Base-by-base conservation (phyloP, 345 rosid genomes). In the Heritiera littoralis region DNA sequence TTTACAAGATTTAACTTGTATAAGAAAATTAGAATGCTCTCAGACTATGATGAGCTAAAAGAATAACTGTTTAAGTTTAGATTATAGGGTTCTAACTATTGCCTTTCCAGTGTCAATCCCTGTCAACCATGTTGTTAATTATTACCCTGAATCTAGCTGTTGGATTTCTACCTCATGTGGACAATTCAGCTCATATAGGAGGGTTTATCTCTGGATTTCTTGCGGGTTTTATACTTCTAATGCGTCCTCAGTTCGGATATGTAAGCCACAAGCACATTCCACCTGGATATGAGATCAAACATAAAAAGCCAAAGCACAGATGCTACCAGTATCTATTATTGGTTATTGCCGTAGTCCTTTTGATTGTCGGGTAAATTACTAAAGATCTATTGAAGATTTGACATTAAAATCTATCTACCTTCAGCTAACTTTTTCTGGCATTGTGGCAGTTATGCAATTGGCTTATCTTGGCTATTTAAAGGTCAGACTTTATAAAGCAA, bases 221-320 rank as follows among this genome's bases (percentile, higher is more conserved):
- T 43, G 90, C 94, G 0, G 99, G 99, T 49, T 97, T 97, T 65
- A 80, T 94, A 38, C 81, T 97, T 75, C 89, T 97, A 48, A 79
- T 97, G 40, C 95, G 98, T 54, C 99, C 99, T 45, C 99, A 93
- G 76, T 94, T 87, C 28, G 99, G 98, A 55, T 97, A 93, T 66
- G 88, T 87, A 55, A 90, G 81, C 86, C 68, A 81, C 54, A 88
- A 87, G 48, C 80, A 97, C 75, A 90, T 90, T 52, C 92, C 94
- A n/a, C 67, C 92, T 1, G 94, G 94, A 78, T 87, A 87, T 77
- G 87, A 88, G 66, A 77, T 86, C 52, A 93, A 87, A 79, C 88
- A 77, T 35, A 90, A 83, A 63, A 91, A 88, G 76, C 68, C 92
- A 20, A 97, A 84, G 89, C 81, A 92, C 86, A 92, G 82, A 83